Evolutionary conservation across 2,329 filamentous ascomycete species (phyloP), one percentile per base, ranked within the genome.

Genomic region (Fusarium cicatricum): DNA sequence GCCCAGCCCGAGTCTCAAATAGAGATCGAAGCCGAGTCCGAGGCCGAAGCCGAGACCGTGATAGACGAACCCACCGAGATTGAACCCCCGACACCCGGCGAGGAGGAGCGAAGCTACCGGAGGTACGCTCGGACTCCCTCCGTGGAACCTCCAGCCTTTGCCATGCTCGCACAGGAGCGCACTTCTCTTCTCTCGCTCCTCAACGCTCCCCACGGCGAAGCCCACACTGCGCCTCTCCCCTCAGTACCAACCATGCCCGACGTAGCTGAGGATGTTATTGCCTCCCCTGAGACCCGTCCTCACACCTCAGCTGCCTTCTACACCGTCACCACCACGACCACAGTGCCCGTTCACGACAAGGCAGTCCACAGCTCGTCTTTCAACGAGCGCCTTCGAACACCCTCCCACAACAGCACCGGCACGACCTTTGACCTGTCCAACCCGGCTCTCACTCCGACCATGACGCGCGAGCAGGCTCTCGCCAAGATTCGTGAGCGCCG

Each of bases 401-500:
- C 79, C 1, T 79, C 76, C 4, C 71, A 68, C 37, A 72, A 70
- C 40, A 75, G 72, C 60, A 72, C 63, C 52, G 70, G 62, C 12
- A 63, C 48, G 17, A 75, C 72, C 48, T 86, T 85, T 64, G 83
- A 86, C 70, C 69, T 77, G 34, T 82, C 75, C 55, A 82, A 86
- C 69, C 83, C 84, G 16, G 85, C 85, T 10, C 71, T 88, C 56
- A 87, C 82, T 36, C 85, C 85, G 5, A 89, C 86, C 33, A 86
- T 89, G 83, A 85, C 85, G 21, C 82, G 90, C 48, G 90, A 92
- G 72, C 82, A 92, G 72, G 90, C 90, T 4, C 81, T 94, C 14
- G 88, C 88, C 50, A 86, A 88, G 71, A 93, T 94, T 63, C 82
- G 87, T 47, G 87, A 91, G 75, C 81, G 90, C 23, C 78, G 90